phyloP scores from a whole-genome alignment of 768 basidiomycete species.

The Serendipita sp. region DNA sequence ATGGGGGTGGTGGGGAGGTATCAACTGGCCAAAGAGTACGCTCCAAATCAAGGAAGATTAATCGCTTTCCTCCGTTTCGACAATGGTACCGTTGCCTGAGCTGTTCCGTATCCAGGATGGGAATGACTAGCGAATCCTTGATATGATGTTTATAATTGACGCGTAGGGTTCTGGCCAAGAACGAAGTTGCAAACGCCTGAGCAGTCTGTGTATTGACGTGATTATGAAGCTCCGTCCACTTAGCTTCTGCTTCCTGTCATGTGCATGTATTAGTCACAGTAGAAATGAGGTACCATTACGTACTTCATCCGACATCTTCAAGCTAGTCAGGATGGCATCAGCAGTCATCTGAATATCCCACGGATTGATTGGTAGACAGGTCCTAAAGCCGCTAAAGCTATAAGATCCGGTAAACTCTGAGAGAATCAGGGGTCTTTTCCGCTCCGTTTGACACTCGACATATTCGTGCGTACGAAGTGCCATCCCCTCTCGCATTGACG shows the following conservation, averaged over 20 bases:
- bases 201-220: conserved; percentile 81
- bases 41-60: conserved; percentile 66
- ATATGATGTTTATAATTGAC: conserved; percentile 50
- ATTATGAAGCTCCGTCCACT: conserved; percentile 76
- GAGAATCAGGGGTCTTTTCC: conserved; percentile 54
- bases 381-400: conserved; percentile 72
- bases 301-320: conserved; percentile 54
- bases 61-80: conserved; percentile 24
- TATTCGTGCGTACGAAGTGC: conserved; percentile 69
- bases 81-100: conserved; percentile 49
- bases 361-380: conserved; percentile 75
- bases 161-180: conserved; percentile 60
- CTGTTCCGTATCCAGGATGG: conserved; percentile 29
- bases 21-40: conserved; percentile 50
- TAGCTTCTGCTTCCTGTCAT: conserved; percentile 38
- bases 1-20: conserved; percentile 1
- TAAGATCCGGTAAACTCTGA: conserved; percentile 74
- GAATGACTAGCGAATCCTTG: conserved; percentile 20
- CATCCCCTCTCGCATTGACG: conserved; percentile 79
- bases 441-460: conserved; percentile 67
- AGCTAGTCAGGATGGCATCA: conserved; percentile 45
- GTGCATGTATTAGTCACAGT: too few relatives aligned
- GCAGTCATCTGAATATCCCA: conserved; percentile 79
- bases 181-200: conserved; percentile 64
- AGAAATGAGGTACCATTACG: too few relatives aligned